Percentiles rank a stretch among this genome's conserved stretches.
These are phyloP conservation scores for Cynara cardunculus DNA, from an alignment of 129 eudicot genomes.

Conservation along the genomic window DNA sequence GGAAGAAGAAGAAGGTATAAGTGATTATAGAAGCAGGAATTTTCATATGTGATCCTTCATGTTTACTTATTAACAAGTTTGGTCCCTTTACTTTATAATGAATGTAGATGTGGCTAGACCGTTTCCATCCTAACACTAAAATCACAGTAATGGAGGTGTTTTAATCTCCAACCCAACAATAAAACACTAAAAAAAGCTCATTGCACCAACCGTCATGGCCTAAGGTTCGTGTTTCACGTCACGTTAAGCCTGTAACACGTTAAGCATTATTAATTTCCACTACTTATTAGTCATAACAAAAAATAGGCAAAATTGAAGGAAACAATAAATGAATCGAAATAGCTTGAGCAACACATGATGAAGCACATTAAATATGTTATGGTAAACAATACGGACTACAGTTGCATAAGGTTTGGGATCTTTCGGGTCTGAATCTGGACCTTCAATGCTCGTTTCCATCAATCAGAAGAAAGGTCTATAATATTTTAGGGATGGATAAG, in stretches of 20 bases:
- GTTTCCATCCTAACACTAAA: no score
- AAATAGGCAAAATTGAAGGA: neutral
- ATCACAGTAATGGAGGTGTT: no score
- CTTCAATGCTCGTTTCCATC: no score
- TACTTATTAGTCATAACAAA: neutral
- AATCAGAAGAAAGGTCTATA: no score
- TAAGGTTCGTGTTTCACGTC: no score
- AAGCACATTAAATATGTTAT: neutral
- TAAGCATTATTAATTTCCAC: neutral
- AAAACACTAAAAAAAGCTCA: no score
- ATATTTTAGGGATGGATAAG: no score
- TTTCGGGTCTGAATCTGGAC: no score
- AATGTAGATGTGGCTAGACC: neutral
- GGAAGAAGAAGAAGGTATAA: conserved; percentile 18
- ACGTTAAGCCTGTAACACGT: no score
- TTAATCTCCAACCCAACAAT: no score
- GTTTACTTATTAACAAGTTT: neutral
- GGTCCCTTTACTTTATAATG: neutral
- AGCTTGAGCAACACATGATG: neutral
- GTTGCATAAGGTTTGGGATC: neutral
- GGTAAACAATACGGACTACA: neutral
- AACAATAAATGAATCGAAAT: neutral
- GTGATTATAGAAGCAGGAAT: conserved; percentile 19
- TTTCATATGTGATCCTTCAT: neutral
- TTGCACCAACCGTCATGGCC: no score